Percentiles rank a stretch among this genome's conserved stretches.
phyloP scores from a whole-genome alignment of 129 eudicot genomes.

The Artemisia argyi region DNA sequence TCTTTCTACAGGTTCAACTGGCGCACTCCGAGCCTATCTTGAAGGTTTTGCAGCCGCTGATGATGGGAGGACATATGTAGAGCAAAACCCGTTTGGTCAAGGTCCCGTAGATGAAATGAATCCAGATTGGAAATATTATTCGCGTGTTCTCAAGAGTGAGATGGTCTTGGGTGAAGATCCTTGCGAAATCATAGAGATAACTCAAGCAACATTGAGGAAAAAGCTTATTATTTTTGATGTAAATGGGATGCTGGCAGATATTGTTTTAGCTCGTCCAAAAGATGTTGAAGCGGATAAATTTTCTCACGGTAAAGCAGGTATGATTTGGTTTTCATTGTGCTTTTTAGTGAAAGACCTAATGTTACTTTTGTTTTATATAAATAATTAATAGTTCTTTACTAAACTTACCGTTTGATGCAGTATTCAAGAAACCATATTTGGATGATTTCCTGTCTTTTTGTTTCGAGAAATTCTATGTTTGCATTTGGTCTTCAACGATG shows the following conservation, averaged over 20 bases:
- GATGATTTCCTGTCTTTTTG: constrained; percentile 69
- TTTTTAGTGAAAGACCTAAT: not conserved
- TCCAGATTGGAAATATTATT: constrained; percentile 56
- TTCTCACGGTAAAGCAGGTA: constrained; percentile 61
- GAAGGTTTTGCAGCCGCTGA: constrained; percentile 52
- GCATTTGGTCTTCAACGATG: constrained; percentile 73
- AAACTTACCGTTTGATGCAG: constrained; percentile 36
- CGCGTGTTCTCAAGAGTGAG: constrained; percentile 31
- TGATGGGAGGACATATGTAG: constrained; percentile 51
- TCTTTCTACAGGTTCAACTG: constrained; percentile 60
- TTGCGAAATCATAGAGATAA: not conserved
- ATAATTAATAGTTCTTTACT: constrained; percentile 11
- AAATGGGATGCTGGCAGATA: constrained; percentile 85
- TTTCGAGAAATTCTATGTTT: constrained; percentile 68
- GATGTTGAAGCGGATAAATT: constrained; percentile 43
- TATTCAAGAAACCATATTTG: constrained; percentile 72
- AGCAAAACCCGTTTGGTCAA: constrained; percentile 76
- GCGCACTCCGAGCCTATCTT: constrained; percentile 61
- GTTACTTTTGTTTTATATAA: constrained; percentile 2
- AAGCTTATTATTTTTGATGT: constrained; percentile 85
- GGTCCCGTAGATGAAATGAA: constrained; percentile 48
- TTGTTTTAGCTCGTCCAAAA: constrained; percentile 53
- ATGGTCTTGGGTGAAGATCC: not conserved
- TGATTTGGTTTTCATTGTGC: constrained; percentile 11
- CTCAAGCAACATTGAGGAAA: constrained; percentile 37